Percentiles rank a stretch among this genome's conserved stretches.
Conservation (phyloP, 2,329 filamentous ascomycete species). For the Proliferodiscus dingleyae region DNA sequence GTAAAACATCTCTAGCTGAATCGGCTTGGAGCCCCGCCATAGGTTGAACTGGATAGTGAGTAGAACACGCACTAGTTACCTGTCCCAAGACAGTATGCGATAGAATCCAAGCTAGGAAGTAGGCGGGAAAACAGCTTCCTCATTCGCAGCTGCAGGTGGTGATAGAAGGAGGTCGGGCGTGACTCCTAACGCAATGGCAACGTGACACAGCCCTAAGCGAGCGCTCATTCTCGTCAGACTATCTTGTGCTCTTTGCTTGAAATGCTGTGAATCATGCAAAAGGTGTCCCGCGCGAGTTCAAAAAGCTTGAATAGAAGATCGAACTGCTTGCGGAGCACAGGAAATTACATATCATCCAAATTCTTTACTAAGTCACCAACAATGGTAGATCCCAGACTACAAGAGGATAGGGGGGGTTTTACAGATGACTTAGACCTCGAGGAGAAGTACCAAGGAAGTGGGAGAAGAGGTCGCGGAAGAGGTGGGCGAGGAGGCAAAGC, state of each 20-base stretch:
- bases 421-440: conserved; percentile 5
- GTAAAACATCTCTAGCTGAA: neutral
- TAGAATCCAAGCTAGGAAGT: too few relatives aligned
- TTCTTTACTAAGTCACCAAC: neutral
- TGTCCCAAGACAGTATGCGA: too few relatives aligned
- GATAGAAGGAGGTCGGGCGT: neutral
- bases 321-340: neutral
- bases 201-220: neutral
- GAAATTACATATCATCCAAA: neutral
- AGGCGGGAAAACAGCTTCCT: too few relatives aligned
- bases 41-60: neutral
- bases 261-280: conserved; percentile 1
- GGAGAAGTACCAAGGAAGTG: conserved; percentile 2
- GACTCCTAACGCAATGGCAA: neutral
- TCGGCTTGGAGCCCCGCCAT: neutral
- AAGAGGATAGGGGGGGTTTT: conserved; percentile 4
- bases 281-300: neutral
- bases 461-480: conserved; percentile 3
- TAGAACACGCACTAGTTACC: neutral
- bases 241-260: too few relatives aligned
- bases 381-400: conserved; percentile 4
- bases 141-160: neutral
- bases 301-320: neutral
- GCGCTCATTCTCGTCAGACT: too few relatives aligned
- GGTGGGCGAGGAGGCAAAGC: conserved; percentile 10